Evolutionary conservation across 2,329 filamentous ascomycete species (phyloP).

Genomic region (Pseudogymnoascus sp.): DNA sequence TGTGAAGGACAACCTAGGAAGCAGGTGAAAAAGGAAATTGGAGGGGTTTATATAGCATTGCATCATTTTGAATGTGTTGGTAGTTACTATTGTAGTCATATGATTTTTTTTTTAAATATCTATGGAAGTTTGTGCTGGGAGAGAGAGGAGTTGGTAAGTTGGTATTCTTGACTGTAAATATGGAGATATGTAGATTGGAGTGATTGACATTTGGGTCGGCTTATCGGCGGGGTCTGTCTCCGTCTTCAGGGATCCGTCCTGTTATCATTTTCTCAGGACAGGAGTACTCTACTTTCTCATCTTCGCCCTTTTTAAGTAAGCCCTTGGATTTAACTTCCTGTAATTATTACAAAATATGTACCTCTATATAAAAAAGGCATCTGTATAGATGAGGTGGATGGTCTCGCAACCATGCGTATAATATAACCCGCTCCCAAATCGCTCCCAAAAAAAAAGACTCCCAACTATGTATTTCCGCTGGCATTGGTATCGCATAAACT

Average conservation of each 20-base stretch:
- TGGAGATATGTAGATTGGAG: not conserved
- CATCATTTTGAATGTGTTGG: not conserved
- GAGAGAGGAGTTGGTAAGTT: too few relatives aligned
- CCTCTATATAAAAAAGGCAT: slow-evolving; percentile 6
- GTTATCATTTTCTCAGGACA: not conserved
- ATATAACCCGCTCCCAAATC: not conserved
- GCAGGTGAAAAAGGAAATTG: not conserved
- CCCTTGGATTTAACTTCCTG: not conserved
- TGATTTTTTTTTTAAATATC: not conserved
- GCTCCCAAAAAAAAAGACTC: not conserved
- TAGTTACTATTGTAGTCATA: not conserved
- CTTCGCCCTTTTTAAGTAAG: not conserved
- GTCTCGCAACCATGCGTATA: slow-evolving; percentile 6
- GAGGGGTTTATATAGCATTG: not conserved
- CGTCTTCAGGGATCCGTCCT: not conserved
- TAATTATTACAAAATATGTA: slow-evolving; percentile 2
- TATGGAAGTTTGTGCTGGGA: not conserved
- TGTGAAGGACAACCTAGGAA: not conserved
- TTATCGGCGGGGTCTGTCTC: not conserved
- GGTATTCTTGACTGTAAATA: not conserved
- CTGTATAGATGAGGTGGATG: slow-evolving; percentile 6
- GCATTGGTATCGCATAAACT: not conserved
- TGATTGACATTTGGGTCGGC: not conserved
- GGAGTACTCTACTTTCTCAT: not conserved
- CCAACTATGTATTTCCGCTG: not conserved